Conservation (phyloP, 305 asterid species). For the Nicotiana rustica region DNA sequence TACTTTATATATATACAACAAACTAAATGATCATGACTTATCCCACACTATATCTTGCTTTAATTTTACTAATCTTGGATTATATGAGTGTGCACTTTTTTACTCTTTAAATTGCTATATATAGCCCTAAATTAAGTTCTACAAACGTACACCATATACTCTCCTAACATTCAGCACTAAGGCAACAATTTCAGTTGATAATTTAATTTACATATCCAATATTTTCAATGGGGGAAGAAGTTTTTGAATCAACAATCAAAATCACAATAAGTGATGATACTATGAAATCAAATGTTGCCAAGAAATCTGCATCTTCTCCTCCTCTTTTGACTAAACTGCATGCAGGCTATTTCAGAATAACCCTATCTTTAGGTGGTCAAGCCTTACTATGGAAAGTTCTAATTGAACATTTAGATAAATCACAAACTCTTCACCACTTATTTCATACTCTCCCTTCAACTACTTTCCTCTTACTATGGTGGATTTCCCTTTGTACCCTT, state of each 20-base stretch:
- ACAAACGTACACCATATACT: neutral
- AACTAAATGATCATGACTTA: neutral
- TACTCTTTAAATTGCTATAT: neutral
- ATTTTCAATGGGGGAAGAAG: conserved; percentile 23
- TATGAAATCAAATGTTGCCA: neutral
- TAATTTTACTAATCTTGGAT: conserved; percentile 20
- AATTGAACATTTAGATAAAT: conserved; percentile 22
- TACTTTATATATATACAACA: neutral
- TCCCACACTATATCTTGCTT: conserved; percentile 13
- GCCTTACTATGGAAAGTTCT: conserved; percentile 50
- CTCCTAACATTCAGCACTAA: neutral
- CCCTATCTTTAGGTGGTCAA: conserved; percentile 51
- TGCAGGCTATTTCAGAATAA: conserved; percentile 58
- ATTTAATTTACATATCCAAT: neutral
- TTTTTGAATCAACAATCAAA: conserved; percentile 29
- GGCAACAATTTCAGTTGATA: neutral
- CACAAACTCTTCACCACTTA: conserved; percentile 29
- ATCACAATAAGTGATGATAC: neutral
- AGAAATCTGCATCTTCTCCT: conserved; percentile 24
- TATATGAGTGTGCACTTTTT: neutral
- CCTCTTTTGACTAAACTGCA: conserved; percentile 48
- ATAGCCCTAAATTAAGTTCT: neutral
- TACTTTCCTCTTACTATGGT: conserved; percentile 49
- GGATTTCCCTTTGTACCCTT: conserved; percentile 48
- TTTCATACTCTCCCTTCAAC: conserved; percentile 44